Evolutionary conservation across 1,284 basidiomycete species (phyloP), one percentile per base, ranked within the genome.

Genomic region (Ustilago trichophora): DNA sequence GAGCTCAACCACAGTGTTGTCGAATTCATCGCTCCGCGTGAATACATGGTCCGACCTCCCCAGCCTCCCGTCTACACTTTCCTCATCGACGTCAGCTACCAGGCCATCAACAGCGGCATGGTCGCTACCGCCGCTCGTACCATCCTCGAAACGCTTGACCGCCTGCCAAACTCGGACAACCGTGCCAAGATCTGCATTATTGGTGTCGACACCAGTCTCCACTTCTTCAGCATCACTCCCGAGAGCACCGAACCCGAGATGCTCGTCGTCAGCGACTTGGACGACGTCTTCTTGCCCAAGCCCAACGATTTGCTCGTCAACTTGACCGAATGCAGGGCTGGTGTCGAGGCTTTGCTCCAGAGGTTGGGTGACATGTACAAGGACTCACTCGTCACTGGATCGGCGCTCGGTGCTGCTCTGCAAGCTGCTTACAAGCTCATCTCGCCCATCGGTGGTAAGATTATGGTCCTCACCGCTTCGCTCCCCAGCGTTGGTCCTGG

Each of bases 11-110:
- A 93, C 82, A 87, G 89, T 42, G 91, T 91, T 16, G 93, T 98
- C 59, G 96, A 99, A 83, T 99, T 90, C 79, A 90, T 98, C 59
- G 96, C 96, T 3, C 95, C 96, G 9, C 95, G 94, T 1, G 96
- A 99, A 84, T 98, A 99, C 84, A 98, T 98, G 95, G 93, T 86
- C 25, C 91, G 96, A 67, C 91, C 96, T 15, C 96, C 96, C 34
- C 96, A 98, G 83, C 93, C 96, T 11, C 92, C 94, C 15, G 92
- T 96, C 48, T 98, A 97, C 83, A 88, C 95, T 51, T 98, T 98
- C 85, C 86, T 98, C 76, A 91, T 99, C 83, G 96, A 99, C 80
- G 93, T 98, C 71, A 92, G 91, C 77, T 91, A 96, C 80, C 83
- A 89, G 36, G 93, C 94, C 31, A 87, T 98, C 50, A 51, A 60